Conservation (phyloP, 2,329 filamentous ascomycete species). For the Fusarium nurragi region DNA sequence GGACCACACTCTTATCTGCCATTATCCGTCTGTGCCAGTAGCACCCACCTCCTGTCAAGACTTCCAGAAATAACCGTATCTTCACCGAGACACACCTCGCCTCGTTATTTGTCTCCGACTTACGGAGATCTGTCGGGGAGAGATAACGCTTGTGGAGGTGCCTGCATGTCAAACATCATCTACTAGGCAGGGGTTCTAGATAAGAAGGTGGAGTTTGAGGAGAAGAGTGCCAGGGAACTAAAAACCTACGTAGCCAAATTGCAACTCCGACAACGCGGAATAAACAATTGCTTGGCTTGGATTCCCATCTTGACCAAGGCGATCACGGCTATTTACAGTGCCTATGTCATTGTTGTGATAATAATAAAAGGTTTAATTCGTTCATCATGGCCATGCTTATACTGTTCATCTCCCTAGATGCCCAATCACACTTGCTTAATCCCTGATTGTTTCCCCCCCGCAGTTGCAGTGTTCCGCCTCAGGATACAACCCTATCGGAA, state of each 20-base stretch:
- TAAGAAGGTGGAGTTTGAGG: conserved; percentile 26
- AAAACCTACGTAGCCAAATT: conserved; percentile 6
- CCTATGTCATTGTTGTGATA: background rate
- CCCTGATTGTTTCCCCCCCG: conserved; percentile 16
- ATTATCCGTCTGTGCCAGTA: background rate
- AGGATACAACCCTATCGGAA: conserved; percentile 6
- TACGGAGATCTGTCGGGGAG: conserved; percentile 26
- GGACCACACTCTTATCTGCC: background rate
- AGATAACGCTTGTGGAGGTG: conserved; percentile 23
- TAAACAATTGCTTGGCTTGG: background rate
- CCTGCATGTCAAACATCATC: conserved; percentile 1
- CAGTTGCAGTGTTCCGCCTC: conserved; percentile 21
- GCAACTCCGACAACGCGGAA: conserved; percentile 21
- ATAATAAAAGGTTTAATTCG: conserved; percentile 18
- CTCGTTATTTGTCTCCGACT: conserved; percentile 5
- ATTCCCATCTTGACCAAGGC: conserved; percentile 10
- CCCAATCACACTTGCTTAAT: conserved; percentile 17
- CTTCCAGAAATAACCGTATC: conserved; percentile 26
- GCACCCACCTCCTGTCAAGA: conserved; percentile 20
- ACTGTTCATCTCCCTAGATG: background rate
- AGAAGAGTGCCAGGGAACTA: background rate
- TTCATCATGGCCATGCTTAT: conserved; percentile 29
- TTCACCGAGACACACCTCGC: conserved; percentile 23
- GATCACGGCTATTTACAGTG: background rate
- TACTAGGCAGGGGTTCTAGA: conserved; percentile 11